phyloP scores from a whole-genome alignment of 345 rosid genomes.

The Pseudoturritis turrita region DNA sequence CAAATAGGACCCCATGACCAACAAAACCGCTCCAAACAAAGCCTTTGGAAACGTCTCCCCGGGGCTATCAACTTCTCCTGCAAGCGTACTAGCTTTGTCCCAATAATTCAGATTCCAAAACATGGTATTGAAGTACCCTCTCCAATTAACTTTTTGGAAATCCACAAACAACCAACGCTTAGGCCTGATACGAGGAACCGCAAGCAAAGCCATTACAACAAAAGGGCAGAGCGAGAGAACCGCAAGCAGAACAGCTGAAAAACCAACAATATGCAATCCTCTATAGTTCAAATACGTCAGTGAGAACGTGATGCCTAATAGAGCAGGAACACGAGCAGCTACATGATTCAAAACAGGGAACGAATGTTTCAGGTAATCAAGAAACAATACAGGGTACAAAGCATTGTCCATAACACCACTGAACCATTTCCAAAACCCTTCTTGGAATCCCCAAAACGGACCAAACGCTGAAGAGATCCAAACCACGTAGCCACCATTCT shows the following conservation, averaged over 20 bases:
- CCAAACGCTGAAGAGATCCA: constrained; percentile 96
- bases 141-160: constrained; percentile 66
- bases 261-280: constrained; percentile 80
- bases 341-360: constrained; percentile 55
- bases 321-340: constrained; percentile 74
- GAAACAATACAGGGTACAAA: constrained; percentile 77
- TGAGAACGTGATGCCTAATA: constrained; percentile 62
- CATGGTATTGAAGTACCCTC: constrained; percentile 84
- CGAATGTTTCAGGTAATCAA: constrained; percentile 87
- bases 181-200: constrained; percentile 66
- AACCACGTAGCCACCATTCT: constrained; percentile 85
- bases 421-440: constrained; percentile 97
- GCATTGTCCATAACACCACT: constrained; percentile 99
- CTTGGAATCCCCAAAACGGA: constrained; percentile 92
- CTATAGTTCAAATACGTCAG: constrained; percentile 84
- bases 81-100: constrained; percentile 96
- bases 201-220: constrained; percentile 58
- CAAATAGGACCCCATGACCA: constrained; percentile 75
- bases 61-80: constrained; percentile 82
- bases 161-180: constrained; percentile 68
- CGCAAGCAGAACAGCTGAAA: constrained; percentile 67
- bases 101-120: constrained; percentile 96
- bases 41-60: constrained; percentile 90
- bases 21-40: constrained; percentile 63
- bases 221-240: constrained; percentile 77